Evolutionary conservation across 2,329 filamentous ascomycete genomes (phyloP).

Genomic region (Aureobasidium sp.): DNA sequence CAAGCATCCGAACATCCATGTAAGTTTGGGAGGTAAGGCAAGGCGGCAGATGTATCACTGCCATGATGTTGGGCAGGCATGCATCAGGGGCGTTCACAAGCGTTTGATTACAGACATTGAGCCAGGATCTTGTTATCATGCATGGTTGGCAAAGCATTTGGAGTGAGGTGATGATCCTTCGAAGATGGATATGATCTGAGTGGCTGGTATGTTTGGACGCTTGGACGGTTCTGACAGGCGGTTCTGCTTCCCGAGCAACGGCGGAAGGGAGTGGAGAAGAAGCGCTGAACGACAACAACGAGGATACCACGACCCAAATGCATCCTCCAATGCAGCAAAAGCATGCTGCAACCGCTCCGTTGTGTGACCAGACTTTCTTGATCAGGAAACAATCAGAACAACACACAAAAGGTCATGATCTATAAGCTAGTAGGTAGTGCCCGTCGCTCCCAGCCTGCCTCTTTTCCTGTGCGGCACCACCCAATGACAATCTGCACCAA

Average conservation of each 20-base stretch:
- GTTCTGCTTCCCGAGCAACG: conserved; percentile 6
- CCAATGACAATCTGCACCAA: conserved; percentile 2
- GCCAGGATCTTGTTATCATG: neutral
- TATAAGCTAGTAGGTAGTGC: neutral
- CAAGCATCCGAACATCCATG: no score
- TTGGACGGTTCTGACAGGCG: conserved; percentile 2
- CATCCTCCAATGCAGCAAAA: neutral
- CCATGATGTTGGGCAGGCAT: conserved; percentile 3
- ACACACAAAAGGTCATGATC: neutral
- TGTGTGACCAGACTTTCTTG: neutral
- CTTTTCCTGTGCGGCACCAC: neutral
- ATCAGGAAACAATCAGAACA: neutral
- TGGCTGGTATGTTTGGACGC: conserved; percentile 14
- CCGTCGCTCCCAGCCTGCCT: conserved; percentile 10
- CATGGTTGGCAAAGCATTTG: conserved; percentile 6
- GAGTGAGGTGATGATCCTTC: neutral
- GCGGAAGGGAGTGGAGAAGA: neutral
- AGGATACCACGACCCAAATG: conserved; percentile 3
- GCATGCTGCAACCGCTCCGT: neutral
- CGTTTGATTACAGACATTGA: no score
- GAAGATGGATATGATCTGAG: neutral
- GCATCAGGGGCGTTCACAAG: neutral
- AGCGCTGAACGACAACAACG: conserved; percentile 11
- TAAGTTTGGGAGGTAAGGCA: no score
- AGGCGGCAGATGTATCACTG: neutral